Base-by-base conservation (phyloP, 1,139 yeast genomes). In the Hansenula sp. region DNA sequence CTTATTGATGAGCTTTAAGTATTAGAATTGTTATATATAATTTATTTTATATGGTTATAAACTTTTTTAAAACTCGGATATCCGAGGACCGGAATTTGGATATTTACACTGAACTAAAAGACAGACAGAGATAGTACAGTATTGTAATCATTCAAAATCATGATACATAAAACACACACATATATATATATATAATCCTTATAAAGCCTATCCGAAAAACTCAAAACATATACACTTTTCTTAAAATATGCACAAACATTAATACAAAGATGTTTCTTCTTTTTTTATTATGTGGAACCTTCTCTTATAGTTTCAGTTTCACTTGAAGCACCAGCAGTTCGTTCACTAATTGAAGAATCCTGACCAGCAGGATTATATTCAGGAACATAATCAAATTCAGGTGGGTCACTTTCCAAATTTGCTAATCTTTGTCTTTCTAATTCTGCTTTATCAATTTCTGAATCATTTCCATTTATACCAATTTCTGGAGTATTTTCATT, bases 331-430 rank as follows among this genome's bases (percentile, higher is more conserved):
- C 20, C 24, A 32, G 20, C 24, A 13, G 17, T 12, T 21, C 10
- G 28, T 16, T 22, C 20, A 17, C 22, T 14, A 12, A 24, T 14
- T 12, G 21, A 16, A 28, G n/a, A n/a, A n/a, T 36, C 36, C 34
- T 27, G 36, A 10, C 46, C 37, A 11, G 43, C 35, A 22, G 47
- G 35, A 28, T 29, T 37, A 18, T 54, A 54, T 37, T 51, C 52
- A 1, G 58, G 58, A n/a, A 54, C 55, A 27, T 51, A 52, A 38
- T 54, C 57, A 35, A 53, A 53, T 40, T 52, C 52, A 4, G 67
- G 64, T 11, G 69, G 69, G 25, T 64, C 67, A 37, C 67, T 63
- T 44, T 65, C 69, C 34, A 62, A 21, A 16, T 47, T 52, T 38
- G 59, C 48, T 31, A 64, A 42, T 41, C 65, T 55, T 41, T 49